Percentiles rank a stretch among this genome's conserved stretches.
Conservation (phyloP, 2,329 filamentous ascomycete genomes). For the Neonectria magnoliae region DNA sequence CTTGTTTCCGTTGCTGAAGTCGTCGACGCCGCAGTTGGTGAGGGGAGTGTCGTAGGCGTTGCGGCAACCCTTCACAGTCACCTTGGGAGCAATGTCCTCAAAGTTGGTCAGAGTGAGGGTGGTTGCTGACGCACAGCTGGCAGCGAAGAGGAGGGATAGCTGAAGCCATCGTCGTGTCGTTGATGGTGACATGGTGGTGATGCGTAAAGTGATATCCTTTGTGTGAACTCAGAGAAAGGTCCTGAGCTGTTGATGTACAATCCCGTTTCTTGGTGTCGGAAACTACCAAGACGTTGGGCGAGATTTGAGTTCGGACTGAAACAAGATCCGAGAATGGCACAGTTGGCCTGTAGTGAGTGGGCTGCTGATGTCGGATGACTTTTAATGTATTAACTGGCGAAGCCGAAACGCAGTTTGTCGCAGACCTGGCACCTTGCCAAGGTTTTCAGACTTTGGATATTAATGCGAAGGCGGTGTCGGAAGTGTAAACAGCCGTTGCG, state of each 20-base stretch:
- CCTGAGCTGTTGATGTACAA: not conserved
- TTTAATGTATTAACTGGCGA: constrained; percentile 33
- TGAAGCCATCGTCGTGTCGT: constrained; percentile 38
- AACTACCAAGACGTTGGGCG: not conserved
- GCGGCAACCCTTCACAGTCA: constrained; percentile 51
- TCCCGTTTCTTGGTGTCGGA: not conserved
- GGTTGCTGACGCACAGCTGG: constrained; percentile 36
- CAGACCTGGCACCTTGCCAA: constrained; percentile 28
- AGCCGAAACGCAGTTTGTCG: constrained; percentile 39
- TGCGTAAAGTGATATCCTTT: not conserved
- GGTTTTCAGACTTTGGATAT: constrained; percentile 16
- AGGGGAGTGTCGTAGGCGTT: constrained; percentile 56
- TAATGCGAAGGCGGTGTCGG: constrained; percentile 4
- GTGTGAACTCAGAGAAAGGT: constrained; percentile 10
- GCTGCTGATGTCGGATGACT: constrained; percentile 23
- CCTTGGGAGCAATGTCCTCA: constrained; percentile 51
- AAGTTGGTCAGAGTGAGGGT: constrained; percentile 52
- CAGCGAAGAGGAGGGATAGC: constrained; percentile 38
- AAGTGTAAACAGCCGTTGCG: constrained; percentile 12
- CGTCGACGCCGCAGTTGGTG: constrained; percentile 47
- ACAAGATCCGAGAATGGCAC: constrained; percentile 13
- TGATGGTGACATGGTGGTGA: constrained; percentile 28
- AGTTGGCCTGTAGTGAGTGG: constrained; percentile 13
- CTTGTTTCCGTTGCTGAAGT: constrained; percentile 48
- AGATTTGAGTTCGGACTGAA: not conserved